A percentile compares a stretch with the other conserved stretches of the same genome.
Evolutionary conservation across 1,284 basidiomycete genomes (phyloP).

Genomic region (Macrocystidia cucumis): DNA sequence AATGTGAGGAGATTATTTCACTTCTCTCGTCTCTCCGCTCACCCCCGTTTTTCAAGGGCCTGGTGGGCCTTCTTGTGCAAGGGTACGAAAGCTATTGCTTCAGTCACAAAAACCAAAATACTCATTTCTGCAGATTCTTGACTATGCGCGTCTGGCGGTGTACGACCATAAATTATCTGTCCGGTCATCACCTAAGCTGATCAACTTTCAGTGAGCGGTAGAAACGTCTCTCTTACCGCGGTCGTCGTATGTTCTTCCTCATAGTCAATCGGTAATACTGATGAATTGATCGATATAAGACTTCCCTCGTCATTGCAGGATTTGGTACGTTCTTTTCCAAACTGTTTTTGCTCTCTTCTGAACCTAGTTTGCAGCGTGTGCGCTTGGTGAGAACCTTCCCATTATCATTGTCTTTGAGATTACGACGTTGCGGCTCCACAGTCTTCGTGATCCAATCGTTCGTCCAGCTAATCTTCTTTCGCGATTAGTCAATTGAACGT

Average conservation of each 20-base stretch:
- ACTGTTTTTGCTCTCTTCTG: conserved; percentile 1
- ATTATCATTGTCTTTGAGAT: conserved; percentile 3
- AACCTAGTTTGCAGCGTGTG: conserved; percentile 24
- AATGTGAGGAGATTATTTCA: conserved; percentile 26
- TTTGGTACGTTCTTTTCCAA: conserved; percentile 27
- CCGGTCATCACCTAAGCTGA: not conserved
- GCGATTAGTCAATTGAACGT: conserved; percentile 3
- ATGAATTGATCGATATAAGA: conserved; percentile 15
- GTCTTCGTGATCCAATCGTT: conserved; percentile 39
- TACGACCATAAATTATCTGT: conserved; percentile 18
- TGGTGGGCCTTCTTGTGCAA: conserved; percentile 47
- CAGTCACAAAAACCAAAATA: too few relatives aligned
- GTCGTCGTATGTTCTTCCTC: conserved; percentile 26
- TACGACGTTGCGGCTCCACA: conserved; percentile 12
- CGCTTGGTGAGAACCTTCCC: conserved; percentile 22
- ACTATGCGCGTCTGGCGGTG: conserved; percentile 45
- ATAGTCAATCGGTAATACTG: not conserved
- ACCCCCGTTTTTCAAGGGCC: conserved; percentile 24
- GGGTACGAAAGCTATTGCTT: conserved; percentile 22
- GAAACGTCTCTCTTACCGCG: conserved; percentile 30
- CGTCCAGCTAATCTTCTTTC: conserved; percentile 11
- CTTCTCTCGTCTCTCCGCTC: conserved; percentile 2
- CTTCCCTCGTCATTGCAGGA: conserved; percentile 34
- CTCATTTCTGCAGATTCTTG: conserved; percentile 34
- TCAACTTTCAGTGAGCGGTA: conserved; percentile 33